Conservation (phyloP, 1,284 basidiomycete species). For the Ganoderma lingzhi region DNA sequence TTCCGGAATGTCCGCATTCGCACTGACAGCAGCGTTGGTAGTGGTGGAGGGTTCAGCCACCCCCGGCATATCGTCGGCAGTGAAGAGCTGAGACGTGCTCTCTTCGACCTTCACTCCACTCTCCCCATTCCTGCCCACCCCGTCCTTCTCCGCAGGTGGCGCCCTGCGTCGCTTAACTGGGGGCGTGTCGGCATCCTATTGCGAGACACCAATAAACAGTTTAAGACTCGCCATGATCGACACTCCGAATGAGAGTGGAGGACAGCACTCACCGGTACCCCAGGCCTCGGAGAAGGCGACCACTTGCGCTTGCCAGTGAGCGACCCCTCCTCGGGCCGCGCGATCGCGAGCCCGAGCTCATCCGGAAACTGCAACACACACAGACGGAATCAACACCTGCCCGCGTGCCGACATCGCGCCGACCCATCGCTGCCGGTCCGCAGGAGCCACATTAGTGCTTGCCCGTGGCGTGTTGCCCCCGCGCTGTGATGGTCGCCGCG, state of each 20-base stretch:
- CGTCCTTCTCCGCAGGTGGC: conserved; percentile 24
- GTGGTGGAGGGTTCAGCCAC: background rate
- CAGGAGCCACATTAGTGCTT: conserved; percentile 7
- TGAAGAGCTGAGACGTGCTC: conserved; percentile 8
- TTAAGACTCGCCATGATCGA: conserved; percentile 3
- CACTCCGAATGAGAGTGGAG: background rate
- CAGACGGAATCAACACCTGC: conserved; percentile 15
- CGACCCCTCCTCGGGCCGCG: conserved; percentile 19
- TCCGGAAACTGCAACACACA: conserved; percentile 19
- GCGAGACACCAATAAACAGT: background rate
- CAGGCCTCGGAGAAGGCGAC: conserved; percentile 11
- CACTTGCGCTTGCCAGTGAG: conserved; percentile 27
- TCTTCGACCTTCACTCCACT: conserved; percentile 14
- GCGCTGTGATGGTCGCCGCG: conserved; percentile 7
- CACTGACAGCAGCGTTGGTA: background rate
- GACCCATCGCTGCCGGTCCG: conserved; percentile 10
- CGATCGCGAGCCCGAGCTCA: conserved; percentile 9
- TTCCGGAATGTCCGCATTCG: background rate
- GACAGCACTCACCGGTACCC: conserved; percentile 14
- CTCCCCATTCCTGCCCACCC: conserved; percentile 12
- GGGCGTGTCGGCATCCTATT: conserved; percentile 17
- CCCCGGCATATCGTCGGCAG: background rate
- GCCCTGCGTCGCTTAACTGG: conserved; percentile 37
- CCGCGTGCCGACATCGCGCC: conserved; percentile 8
- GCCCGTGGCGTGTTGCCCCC: conserved; percentile 5